phyloP scores from a whole-genome alignment of 495 filamentous ascomycete species.

The Penicillium nucicola region DNA sequence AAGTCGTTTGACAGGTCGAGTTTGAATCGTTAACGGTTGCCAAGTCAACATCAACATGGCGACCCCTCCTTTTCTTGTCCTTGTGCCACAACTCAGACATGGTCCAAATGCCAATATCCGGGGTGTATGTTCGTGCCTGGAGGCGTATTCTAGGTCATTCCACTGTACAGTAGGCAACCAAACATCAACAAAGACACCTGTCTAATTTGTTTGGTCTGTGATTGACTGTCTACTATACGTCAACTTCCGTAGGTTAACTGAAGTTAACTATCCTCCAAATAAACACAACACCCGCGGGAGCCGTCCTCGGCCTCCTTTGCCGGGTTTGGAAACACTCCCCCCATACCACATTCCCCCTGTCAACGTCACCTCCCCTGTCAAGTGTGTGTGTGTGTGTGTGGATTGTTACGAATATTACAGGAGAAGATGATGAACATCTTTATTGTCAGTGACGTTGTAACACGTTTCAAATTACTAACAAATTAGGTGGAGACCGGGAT shows the following conservation, averaged over 20 bases:
- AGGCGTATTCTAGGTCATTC: no score
- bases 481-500: constrained; percentile 1
- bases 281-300: neutral
- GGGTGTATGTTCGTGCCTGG: no score
- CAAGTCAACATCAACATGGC: constrained; percentile 14
- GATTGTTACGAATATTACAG: neutral
- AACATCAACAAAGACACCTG: no score
- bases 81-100: neutral
- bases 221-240: neutral
- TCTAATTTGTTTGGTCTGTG: no score
- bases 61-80: neutral
- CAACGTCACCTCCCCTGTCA: constrained; percentile 2
- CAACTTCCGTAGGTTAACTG: no score
- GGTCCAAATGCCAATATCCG: no score
- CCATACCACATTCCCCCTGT: constrained; percentile 6
- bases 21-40: constrained; percentile 10
- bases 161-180: no score
- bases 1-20: constrained; percentile 11
- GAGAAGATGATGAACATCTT: neutral
- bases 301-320: neutral
- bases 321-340: neutral
- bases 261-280: neutral
- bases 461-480: constrained; percentile 1
- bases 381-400: neutral
- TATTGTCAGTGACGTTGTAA: constrained; percentile 3